Evolutionary conservation across 495 filamentous ascomycete species (phyloP).

Genomic region (Penicillium manginii): DNA sequence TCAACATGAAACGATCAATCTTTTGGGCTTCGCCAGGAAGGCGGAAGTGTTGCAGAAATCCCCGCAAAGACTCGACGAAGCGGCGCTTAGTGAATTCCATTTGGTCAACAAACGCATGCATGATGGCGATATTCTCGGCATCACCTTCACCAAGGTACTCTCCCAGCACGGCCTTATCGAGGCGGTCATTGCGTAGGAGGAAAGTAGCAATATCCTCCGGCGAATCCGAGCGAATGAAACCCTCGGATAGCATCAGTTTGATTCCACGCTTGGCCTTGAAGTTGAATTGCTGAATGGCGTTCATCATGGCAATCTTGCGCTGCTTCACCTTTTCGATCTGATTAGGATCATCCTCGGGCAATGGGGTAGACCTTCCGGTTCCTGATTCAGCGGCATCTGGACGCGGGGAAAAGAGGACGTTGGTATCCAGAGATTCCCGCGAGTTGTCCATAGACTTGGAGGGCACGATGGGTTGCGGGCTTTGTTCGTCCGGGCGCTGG

Average conservation of each 20-base stretch:
- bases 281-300: slow-evolving; percentile 91
- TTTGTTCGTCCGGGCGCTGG: slow-evolving; percentile 68
- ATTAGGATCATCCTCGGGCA: slow-evolving; percentile 84
- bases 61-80: slow-evolving; percentile 89
- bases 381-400: slow-evolving; percentile 59
- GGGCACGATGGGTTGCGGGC: slow-evolving; percentile 44
- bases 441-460: slow-evolving; percentile 74
- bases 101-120: slow-evolving; percentile 95
- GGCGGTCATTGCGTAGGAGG: slow-evolving; percentile 68
- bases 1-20: slow-evolving; percentile 99
- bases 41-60: slow-evolving; percentile 93
- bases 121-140: slow-evolving; percentile 87
- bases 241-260: slow-evolving; percentile 77
- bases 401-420: slow-evolving; percentile 54
- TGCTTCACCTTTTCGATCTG: slow-evolving; percentile 93
- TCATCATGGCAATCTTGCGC: slow-evolving; percentile 86
- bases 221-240: slow-evolving; percentile 77
- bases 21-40: slow-evolving; percentile 97
- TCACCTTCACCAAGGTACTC: slow-evolving; percentile 97
- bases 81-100: slow-evolving; percentile 96
- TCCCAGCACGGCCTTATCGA: slow-evolving; percentile 90
- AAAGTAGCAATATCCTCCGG: slow-evolving; percentile 87
- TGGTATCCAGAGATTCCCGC: slow-evolving; percentile 80
- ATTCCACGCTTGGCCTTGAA: slow-evolving; percentile 97
- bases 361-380: slow-evolving; percentile 70